Conservation (phyloP, 225 moss, liverwort and hornwort genomes). For the Lunularia cruciata region DNA sequence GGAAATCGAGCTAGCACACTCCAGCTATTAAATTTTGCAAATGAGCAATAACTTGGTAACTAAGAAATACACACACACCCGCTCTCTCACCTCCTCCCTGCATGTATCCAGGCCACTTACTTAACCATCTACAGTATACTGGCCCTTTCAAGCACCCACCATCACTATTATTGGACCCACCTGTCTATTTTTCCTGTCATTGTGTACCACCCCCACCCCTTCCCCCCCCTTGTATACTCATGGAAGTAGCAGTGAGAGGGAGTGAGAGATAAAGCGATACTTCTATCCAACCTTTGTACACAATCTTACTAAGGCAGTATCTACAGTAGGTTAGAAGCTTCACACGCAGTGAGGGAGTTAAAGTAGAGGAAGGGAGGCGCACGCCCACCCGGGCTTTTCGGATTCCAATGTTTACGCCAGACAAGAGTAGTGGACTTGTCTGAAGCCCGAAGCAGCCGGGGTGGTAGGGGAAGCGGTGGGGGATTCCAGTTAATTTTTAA, state of each 20-base stretch:
- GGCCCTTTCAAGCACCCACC: slow-evolving; percentile 7
- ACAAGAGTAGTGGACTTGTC: not conserved
- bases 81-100: not conserved
- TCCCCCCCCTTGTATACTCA: not conserved
- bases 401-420: slow-evolving; percentile 5
- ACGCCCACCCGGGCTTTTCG: not conserved
- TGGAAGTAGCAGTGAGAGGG: not conserved
- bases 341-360: not conserved
- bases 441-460: not conserved
- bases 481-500: slow-evolving; percentile 1
- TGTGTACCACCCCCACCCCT: not conserved
- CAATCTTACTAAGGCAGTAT: not conserved
- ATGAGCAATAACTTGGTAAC: not conserved
- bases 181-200: not conserved
- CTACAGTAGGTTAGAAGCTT: not conserved
- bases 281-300: slow-evolving; percentile 1
- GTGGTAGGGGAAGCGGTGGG: too few relatives aligned
- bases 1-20: slow-evolving; percentile 1
- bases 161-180: not conserved
- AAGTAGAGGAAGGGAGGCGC: slow-evolving; percentile 4
- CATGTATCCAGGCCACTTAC: slow-evolving; percentile 1
- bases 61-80: not conserved
- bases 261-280: not conserved
- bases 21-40: slow-evolving; percentile 14
- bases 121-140: not conserved